Evolutionary conservation across 2,329 filamentous ascomycete species (phyloP).

Genomic region (Exophiala phaeomuriformis): DNA sequence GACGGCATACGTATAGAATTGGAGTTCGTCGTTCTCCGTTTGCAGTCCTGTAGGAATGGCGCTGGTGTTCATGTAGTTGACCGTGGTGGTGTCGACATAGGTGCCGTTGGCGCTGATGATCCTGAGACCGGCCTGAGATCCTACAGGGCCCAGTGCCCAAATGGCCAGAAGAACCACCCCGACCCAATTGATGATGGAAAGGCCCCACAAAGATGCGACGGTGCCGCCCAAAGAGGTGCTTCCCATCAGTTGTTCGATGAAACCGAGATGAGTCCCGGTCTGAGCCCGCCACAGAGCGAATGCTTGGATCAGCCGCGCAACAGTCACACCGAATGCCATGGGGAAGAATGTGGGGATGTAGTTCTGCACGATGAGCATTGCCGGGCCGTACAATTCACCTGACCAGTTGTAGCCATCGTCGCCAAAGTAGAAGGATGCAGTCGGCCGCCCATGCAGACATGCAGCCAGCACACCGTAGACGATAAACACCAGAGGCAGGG

Average conservation of each 20-base stretch:
- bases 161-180: background rate
- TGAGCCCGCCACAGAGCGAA: conserved; percentile 3
- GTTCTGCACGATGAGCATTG: conserved; percentile 4
- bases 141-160: conserved; percentile 2
- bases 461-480: conserved; percentile 2
- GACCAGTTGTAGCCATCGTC: conserved; percentile 4
- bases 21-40: conserved; percentile 1
- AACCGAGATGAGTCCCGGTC: background rate
- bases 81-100: background rate
- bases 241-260: conserved; percentile 1
- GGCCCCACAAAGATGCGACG: background rate
- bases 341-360: conserved; percentile 5
- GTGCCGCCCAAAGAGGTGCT: conserved; percentile 2
- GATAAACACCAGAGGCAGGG: conserved; percentile 1
- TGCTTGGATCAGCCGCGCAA: conserved; percentile 1
- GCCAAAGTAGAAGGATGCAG: conserved; percentile 3
- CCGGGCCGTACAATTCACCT: conserved; percentile 1
- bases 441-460: background rate
- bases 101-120: conserved; percentile 7
- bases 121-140: conserved; percentile 5
- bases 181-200: conserved; percentile 1
- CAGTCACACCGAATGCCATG: conserved; percentile 1
- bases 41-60: conserved; percentile 4
- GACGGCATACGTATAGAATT: conserved; percentile 2
- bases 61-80: conserved; percentile 3